A percentile compares a stretch with the other conserved stretches of the same genome.
Conservation (phyloP, 2,329 filamentous ascomycete genomes). For the Colletotrichum tanaceti region DNA sequence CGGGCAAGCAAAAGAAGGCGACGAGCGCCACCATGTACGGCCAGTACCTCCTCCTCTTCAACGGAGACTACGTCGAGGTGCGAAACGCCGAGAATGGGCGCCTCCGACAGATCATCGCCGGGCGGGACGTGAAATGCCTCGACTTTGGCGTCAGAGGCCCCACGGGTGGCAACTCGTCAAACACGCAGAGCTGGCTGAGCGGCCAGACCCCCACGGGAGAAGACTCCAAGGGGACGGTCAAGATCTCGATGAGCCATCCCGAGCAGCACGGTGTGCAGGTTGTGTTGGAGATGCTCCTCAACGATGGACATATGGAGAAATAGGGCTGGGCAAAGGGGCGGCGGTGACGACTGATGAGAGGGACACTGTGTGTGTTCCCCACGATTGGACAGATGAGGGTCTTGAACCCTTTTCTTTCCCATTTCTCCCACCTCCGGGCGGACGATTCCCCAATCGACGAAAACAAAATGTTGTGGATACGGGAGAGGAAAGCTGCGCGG, state of each 20-base stretch:
- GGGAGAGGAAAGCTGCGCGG: slow-evolving; percentile 1
- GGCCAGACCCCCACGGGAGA: slow-evolving; percentile 52
- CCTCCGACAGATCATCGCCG: slow-evolving; percentile 92
- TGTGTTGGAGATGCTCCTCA: slow-evolving; percentile 90
- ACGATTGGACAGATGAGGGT: slow-evolving; percentile 12
- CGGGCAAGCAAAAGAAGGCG: slow-evolving; percentile 84
- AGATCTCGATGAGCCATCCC: slow-evolving; percentile 95
- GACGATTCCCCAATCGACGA: background rate
- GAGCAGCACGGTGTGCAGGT: slow-evolving; percentile 86
- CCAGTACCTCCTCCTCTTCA: slow-evolving; percentile 91
- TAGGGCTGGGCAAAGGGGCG: slow-evolving; percentile 37
- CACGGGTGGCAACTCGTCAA: slow-evolving; percentile 60
- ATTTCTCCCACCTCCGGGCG: background rate
- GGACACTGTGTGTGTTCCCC: slow-evolving; percentile 8
- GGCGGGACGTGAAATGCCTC: slow-evolving; percentile 87
- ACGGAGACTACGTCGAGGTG: slow-evolving; percentile 96
- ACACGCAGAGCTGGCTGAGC: slow-evolving; percentile 46
- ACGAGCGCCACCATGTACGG: slow-evolving; percentile 89
- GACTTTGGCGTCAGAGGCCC: slow-evolving; percentile 82
- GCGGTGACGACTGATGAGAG: slow-evolving; percentile 26
- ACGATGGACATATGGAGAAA: slow-evolving; percentile 79
- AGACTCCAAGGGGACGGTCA: slow-evolving; percentile 79
- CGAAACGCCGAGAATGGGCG: slow-evolving; percentile 96
- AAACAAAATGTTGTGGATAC: slow-evolving; percentile 15
- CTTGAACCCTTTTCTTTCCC: background rate